Conservation (phyloP, 2,329 filamentous ascomycete species). For the Neophaeococcomyces mojaviensis region DNA sequence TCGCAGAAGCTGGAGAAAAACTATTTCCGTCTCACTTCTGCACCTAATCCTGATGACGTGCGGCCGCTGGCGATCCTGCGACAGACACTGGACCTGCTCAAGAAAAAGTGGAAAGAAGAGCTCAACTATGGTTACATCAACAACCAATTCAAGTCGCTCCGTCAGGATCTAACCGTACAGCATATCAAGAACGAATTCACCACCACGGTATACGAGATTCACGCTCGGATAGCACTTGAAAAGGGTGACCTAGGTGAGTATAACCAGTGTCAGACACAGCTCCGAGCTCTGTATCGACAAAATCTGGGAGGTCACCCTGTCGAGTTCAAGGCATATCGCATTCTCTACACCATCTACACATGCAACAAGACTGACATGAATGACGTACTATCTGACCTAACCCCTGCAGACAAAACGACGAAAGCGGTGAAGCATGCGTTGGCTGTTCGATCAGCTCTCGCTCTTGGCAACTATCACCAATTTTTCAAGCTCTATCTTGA, state of each 20-base stretch:
- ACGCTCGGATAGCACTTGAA: conserved; percentile 93
- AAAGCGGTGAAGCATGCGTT: conserved; percentile 81
- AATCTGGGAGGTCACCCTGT: conserved; percentile 80
- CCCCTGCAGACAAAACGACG: conserved; percentile 86
- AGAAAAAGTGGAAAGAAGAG: conserved; percentile 89
- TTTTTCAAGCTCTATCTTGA: conserved; percentile 96
- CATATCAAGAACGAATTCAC: conserved; percentile 96
- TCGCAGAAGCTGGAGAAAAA: conserved; percentile 81
- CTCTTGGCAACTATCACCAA: conserved; percentile 91
- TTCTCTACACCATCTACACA: conserved; percentile 98
- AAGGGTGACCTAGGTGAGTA: conserved; percentile 99
- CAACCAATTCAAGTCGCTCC: conserved; percentile 97
- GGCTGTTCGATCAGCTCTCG: conserved; percentile 81
- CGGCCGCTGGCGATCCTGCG: conserved; percentile 73
- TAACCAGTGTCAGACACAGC: conserved; percentile 99
- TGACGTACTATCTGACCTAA: conserved; percentile 98
- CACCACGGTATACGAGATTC: conserved; percentile 91
- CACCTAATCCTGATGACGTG: conserved; percentile 80
- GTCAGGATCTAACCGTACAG: conserved; percentile 96
- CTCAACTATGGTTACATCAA: conserved; percentile 96
- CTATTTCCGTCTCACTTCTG: conserved; percentile 86
- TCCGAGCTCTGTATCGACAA: conserved; percentile 82
- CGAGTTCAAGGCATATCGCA: conserved; percentile 99
- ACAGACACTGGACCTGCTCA: conserved; percentile 78
- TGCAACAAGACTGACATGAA: conserved; percentile 97